phyloP scores from a whole-genome alignment of 768 basidiomycete genomes.

The Xerocomellus amylosporus region DNA sequence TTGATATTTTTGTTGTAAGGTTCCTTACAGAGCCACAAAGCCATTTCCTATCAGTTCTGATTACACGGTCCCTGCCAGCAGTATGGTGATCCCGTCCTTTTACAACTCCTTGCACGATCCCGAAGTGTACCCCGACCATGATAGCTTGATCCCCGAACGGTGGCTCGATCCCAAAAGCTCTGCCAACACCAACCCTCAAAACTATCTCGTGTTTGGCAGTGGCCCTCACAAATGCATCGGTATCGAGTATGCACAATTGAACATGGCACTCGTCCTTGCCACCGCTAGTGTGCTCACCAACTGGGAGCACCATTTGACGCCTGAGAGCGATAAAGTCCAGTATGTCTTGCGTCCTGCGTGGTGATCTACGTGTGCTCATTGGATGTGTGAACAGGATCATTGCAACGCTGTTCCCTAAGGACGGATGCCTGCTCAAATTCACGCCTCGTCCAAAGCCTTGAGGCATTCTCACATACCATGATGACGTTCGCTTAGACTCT shows the following conservation, averaged over 20 bases:
- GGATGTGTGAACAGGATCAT: constrained; percentile 59
- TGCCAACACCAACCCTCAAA: constrained; percentile 84
- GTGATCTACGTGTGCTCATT: not conserved
- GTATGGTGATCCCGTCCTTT: constrained; percentile 94
- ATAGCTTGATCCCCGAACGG: constrained; percentile 80
- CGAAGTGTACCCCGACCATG: constrained; percentile 82
- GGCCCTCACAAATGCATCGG: constrained; percentile 94
- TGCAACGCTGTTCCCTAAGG: constrained; percentile 95
- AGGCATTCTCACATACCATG: not conserved
- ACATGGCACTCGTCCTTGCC: constrained; percentile 82
- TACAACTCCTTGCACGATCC: constrained; percentile 92
- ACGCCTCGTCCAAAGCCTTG: constrained; percentile 49
- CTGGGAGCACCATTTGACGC: constrained; percentile 86
- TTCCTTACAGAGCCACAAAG: constrained; percentile 89
- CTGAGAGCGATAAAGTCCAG: constrained; percentile 76
- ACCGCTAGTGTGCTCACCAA: constrained; percentile 78
- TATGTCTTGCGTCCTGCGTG: constrained; percentile 39
- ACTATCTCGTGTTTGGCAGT: constrained; percentile 93
- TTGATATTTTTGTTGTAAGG: constrained; percentile 42
- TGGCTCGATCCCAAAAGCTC: constrained; percentile 83
- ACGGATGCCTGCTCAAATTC: constrained; percentile 81
- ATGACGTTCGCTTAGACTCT: not conserved
- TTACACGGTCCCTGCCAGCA: constrained; percentile 87
- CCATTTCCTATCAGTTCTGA: constrained; percentile 89
- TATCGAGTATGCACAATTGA: constrained; percentile 88